These are phyloP conservation scores for Albugo laibachii DNA, from an alignment of 352 stramenopile species.

Conservation along the genomic window DNA sequence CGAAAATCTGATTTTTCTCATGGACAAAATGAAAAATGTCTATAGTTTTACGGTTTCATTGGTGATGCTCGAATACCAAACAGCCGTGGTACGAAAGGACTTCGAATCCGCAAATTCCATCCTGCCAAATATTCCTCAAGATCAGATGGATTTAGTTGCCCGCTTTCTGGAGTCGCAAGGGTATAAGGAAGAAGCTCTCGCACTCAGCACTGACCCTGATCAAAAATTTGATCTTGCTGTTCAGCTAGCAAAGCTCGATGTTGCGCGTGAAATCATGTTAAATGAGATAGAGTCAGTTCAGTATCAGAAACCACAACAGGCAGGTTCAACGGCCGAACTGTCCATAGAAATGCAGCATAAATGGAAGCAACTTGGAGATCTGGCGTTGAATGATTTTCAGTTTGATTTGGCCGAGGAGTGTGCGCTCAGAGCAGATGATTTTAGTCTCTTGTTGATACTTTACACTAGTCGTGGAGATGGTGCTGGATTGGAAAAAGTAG, in stretches of 20 bases:
- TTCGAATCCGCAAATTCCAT: constrained; percentile 96
- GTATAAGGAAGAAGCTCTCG: constrained; percentile 95
- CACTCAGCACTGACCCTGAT: constrained; percentile 87
- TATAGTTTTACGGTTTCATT: constrained; percentile 83
- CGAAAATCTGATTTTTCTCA: constrained; percentile 96
- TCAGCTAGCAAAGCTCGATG: constrained; percentile 91
- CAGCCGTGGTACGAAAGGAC: constrained; percentile 93
- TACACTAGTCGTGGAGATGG: constrained; percentile 92
- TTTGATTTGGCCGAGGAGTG: constrained; percentile 90
- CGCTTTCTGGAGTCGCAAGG: constrained; percentile 97
- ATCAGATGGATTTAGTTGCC: constrained; percentile 66
- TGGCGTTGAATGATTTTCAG: constrained; percentile 85
- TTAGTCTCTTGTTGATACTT: constrained; percentile 91
- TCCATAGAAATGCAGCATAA: constrained; percentile 93
- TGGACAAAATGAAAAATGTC: constrained; percentile 95
- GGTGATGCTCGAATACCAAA: constrained; percentile 97
- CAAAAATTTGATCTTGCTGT: constrained; percentile 97
- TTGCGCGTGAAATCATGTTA: constrained; percentile 87
- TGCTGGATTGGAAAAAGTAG: constrained; percentile 79
- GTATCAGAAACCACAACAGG: constrained; percentile 26
- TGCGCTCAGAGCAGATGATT: constrained; percentile 89
- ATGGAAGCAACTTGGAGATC: constrained; percentile 94
- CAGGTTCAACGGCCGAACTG: constrained; percentile 45
- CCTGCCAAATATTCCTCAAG: constrained; percentile 84
- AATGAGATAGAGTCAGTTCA: constrained; percentile 24